Base-by-base conservation (phyloP, 2,329 filamentous ascomycete species). In the Eutypella sp. region DNA sequence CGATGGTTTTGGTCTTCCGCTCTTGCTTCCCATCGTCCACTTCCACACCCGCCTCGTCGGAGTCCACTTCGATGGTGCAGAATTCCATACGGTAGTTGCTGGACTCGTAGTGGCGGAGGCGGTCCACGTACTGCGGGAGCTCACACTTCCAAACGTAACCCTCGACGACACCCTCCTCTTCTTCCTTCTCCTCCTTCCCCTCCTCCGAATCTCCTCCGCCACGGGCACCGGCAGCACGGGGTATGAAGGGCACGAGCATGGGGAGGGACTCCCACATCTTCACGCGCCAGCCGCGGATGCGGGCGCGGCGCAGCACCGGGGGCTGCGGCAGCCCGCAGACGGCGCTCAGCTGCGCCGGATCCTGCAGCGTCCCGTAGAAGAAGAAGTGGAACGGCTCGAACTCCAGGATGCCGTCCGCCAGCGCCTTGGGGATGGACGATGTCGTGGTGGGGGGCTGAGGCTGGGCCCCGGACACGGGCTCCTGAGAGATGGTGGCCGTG, bases 341-440 rank as follows among this genome's bases (percentile, higher is more conserved):
- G 0, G 3, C 2, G 1, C 5, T 6, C 10, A 60, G 18, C 9
- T 52, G 31, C 2, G 4, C 7, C n/a, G 42, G 42, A 11, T 44
- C 10, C 40, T 57, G 53, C 9, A 59, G 53, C 36, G 55, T 51
- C 33, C 56, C 57, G 44, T 60, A 59, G 54, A 60, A 59, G 47
- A 60, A 60, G 50, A 59, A 57, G 45, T 58, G 53, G 46, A 60
- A 57, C 15, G 57, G 55, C 46, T 54, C 44, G 44, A 60, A 60
- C 27, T 40, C 47, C 9, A 47, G 7, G 27, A 8, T 18, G 19
- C 11, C 25, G 40, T 36, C 7, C n/a, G n/a, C n/a, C n/a, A 40
- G 6, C 44, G n/a, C 33, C 29, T 11, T 24, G 11, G 20, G 15
- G 15, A 7, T 23, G 15, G 19, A 22, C 19, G 36, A 22, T 39